phyloP scores from a whole-genome alignment of 1,139 yeast species.

The Sugiyamaella xylanicola region DNA sequence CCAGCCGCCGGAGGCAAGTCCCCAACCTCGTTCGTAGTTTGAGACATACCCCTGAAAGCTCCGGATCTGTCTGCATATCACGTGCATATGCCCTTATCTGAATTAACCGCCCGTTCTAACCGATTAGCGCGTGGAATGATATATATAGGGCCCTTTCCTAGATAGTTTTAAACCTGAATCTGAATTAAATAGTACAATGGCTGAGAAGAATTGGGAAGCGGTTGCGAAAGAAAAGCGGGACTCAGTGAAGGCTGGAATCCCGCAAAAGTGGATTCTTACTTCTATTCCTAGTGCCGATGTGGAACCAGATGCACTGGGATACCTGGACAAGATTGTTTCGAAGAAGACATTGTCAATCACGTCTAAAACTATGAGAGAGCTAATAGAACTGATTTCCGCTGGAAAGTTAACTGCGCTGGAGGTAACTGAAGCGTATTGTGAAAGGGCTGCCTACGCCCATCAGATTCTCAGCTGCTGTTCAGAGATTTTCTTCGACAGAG shows the following conservation, averaged over 20 bases:
- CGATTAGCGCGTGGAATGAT: not conserved
- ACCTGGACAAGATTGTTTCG: slow-evolving; percentile 23
- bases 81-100: not conserved
- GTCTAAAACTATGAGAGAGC: slow-evolving; percentile 15
- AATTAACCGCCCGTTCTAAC: not conserved
- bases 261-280: slow-evolving; percentile 22
- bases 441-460: slow-evolving; percentile 59
- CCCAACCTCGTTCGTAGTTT: not conserved
- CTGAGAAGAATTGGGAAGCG: slow-evolving; percentile 18
- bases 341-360: slow-evolving; percentile 21
- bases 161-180: not conserved
- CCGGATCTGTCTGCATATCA: slow-evolving; percentile 1
- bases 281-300: slow-evolving; percentile 20
- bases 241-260: slow-evolving; percentile 20
- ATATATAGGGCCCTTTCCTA: not conserved
- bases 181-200: not conserved
- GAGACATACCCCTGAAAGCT: slow-evolving; percentile 11
- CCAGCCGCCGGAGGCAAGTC: not conserved
- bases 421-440: slow-evolving; percentile 47
- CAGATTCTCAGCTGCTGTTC: slow-evolving; percentile 50
- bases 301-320: slow-evolving; percentile 22
- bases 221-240: slow-evolving; percentile 17
- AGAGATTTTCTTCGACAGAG: slow-evolving; percentile 41
- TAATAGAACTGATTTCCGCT: slow-evolving; percentile 18
- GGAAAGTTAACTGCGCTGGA: slow-evolving; percentile 24